These are phyloP conservation scores for Pleurotus tuber-regium DNA, from an alignment of 768 basidiomycete genomes.

Conservation along the genomic window DNA sequence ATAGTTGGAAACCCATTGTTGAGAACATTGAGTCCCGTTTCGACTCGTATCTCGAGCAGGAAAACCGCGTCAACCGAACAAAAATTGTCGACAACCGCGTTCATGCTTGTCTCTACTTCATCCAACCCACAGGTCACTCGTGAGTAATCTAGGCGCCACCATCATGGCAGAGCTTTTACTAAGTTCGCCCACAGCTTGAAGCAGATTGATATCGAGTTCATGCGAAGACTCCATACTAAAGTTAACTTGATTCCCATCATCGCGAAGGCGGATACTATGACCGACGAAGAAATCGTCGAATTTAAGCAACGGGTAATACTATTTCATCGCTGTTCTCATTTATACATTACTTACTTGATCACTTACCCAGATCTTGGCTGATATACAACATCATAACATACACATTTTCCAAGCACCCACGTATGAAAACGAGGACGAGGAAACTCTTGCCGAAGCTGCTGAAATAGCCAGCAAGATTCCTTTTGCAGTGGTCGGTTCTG, in stretches of 20 bases:
- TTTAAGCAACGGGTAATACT: conserved; percentile 87
- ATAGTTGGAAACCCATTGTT: conserved; percentile 96
- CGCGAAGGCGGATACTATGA: conserved; percentile 97
- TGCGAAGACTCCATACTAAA: conserved; percentile 94
- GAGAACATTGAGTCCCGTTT: conserved; percentile 98
- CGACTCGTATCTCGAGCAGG: conserved; percentile 96
- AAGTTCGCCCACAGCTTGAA: conserved; percentile 63
- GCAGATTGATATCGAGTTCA: conserved; percentile 98
- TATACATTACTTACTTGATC: conserved; percentile 4
- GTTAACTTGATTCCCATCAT: conserved; percentile 99
- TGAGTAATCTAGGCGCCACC: conserved; percentile 40
- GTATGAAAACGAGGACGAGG: conserved; percentile 98
- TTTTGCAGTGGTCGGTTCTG: conserved; percentile 96
- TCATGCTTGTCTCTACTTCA: conserved; percentile 98
- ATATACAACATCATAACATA: conserved; percentile 94
- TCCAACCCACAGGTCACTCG: conserved; percentile 98
- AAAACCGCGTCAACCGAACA: conserved; percentile 94
- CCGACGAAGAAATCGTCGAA: conserved; percentile 88
- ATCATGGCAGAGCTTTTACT: conserved; percentile 11
- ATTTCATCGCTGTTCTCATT: not conserved
- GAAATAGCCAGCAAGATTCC: conserved; percentile 98
- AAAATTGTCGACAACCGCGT: conserved; percentile 97
- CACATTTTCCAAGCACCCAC: conserved; percentile 97
- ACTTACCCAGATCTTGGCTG: conserved; percentile 70
- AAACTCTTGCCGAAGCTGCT: conserved; percentile 95